phyloP scores from a whole-genome alignment of 331 rosid species.

The Malus hybrid region DNA sequence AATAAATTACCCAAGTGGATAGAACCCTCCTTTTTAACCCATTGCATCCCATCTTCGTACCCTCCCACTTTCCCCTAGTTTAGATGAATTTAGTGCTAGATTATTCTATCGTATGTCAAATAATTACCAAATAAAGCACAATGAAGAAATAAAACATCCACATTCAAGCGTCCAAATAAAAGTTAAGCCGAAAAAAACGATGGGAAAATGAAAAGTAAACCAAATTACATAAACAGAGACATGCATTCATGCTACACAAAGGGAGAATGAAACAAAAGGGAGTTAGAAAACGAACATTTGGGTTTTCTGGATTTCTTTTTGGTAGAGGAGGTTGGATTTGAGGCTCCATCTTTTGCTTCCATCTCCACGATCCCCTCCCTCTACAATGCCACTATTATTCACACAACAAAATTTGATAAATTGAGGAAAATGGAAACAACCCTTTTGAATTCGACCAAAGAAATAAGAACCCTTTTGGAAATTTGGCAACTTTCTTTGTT shows the following conservation, averaged over 20 bases:
- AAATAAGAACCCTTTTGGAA: neutral
- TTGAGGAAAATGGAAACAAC: neutral
- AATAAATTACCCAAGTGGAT: neutral
- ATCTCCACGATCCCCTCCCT: constrained; percentile 19
- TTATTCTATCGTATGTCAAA: too few species aligned
- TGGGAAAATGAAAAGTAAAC: neutral
- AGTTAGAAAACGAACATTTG: constrained; percentile 21
- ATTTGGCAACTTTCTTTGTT: neutral
- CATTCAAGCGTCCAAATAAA: neutral
- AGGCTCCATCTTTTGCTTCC: constrained; percentile 35
- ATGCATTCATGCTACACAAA: neutral
- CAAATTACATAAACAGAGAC: neutral
- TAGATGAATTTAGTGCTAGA: too few species aligned
- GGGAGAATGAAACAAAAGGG: neutral
- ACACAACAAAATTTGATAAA: neutral
- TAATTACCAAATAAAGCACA: too few species aligned
- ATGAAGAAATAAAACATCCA: neutral
- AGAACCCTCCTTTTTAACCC: too few species aligned
- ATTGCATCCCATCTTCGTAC: too few species aligned
- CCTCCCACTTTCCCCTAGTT: too few species aligned
- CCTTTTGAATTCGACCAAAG: neutral
- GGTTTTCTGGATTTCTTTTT: constrained; percentile 51
- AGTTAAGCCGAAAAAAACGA: neutral
- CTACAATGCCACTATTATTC: constrained; percentile 1
- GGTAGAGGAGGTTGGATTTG: constrained; percentile 16